Conservation (phyloP, 208 protist species). For the Leishmania arabica region DNA sequence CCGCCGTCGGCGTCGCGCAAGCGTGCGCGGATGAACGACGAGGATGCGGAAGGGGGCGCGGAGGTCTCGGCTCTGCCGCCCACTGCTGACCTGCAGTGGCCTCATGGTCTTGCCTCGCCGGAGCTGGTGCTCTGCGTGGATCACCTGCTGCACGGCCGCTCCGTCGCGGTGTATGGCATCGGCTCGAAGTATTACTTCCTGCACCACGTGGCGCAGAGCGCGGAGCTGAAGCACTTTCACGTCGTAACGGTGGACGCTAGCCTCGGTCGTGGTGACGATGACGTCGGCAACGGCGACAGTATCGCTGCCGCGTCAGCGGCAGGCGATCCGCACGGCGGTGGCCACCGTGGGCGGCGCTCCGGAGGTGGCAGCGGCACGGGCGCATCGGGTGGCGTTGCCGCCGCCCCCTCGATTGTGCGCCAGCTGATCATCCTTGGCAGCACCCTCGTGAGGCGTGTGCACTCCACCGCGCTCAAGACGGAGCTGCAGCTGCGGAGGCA, state of each 20-base stretch:
- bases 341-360: neutral
- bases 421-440: conserved; percentile 2
- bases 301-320: neutral
- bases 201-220: conserved; percentile 61
- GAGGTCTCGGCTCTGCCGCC: neutral
- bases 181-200: conserved; percentile 84
- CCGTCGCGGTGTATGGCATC: conserved; percentile 77
- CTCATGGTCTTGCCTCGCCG: conserved; percentile 45
- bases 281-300: neutral
- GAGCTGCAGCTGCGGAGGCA: neutral
- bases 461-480: neutral
- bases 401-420: neutral
- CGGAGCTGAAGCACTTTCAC: conserved; percentile 40
- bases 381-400: neutral
- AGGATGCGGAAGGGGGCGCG: neutral
- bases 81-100: conserved; percentile 39
- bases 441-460: neutral
- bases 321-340: neutral
- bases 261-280: conserved; percentile 9
- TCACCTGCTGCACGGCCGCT: conserved; percentile 73
- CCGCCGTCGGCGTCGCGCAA: neutral
- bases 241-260: conserved; percentile 56
- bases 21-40: neutral
- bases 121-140: conserved; percentile 75
- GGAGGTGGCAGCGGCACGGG: neutral